Evolutionary conservation across 2,329 filamentous ascomycete species (phyloP).

Genomic region (Paraphoma chrysanthemicola): DNA sequence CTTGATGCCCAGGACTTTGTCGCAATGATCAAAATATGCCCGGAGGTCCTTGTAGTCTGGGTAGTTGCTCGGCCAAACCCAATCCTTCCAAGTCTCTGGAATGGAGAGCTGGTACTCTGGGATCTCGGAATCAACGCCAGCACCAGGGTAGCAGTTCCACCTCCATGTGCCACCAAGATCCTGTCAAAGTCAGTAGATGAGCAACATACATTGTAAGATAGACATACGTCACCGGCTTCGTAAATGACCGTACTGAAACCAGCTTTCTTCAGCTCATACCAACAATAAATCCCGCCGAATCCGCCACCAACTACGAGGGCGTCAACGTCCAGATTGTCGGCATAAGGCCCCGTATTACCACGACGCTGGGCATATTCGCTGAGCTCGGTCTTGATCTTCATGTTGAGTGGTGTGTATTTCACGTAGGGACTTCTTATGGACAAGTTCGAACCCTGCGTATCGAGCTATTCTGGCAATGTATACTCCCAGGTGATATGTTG

Average conservation of each 20-base stretch:
- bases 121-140: conserved; percentile 51
- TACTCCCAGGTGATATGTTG: too few species aligned
- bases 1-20: conserved; percentile 58
- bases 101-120: conserved; percentile 52
- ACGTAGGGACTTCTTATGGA: not conserved
- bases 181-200: not conserved
- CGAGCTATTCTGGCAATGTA: too few species aligned
- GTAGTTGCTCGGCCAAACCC: conserved; percentile 61
- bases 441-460: too few species aligned
- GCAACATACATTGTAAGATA: not conserved
- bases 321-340: conserved; percentile 40
- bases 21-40: conserved; percentile 64
- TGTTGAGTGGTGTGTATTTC: not conserved
- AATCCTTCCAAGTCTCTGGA: conserved; percentile 53
- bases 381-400: conserved; percentile 8
- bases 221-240: conserved; percentile 33
- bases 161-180: conserved; percentile 44
- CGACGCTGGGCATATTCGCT: not conserved
- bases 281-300: conserved; percentile 43
- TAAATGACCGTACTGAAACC: conserved; percentile 30
- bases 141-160: conserved; percentile 39
- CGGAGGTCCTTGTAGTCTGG: conserved; percentile 58
- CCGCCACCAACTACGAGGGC: conserved; percentile 38
- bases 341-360: conserved; percentile 3
- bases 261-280: conserved; percentile 28